Base-by-base conservation (phyloP, 768 basidiomycete genomes). In the Cystobasidium onofrii region DNA sequence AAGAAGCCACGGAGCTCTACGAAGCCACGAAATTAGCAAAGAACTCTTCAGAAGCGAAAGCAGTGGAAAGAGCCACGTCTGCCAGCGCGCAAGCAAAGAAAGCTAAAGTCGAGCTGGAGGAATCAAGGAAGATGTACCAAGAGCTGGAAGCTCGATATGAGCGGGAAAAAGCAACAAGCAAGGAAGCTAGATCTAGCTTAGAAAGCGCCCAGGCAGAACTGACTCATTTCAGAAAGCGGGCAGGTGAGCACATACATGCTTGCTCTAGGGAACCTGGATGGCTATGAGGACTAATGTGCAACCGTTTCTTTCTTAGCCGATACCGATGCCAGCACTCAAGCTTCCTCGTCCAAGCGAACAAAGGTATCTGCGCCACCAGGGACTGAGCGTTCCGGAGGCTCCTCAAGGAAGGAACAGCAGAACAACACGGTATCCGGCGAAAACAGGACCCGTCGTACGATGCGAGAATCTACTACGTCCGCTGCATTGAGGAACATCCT, bases 401-500 rank as follows among this genome's bases (percentile, higher is more conserved):
- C 23, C 33, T 25, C 23, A 52, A 67, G 25, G 12, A 29, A 17
- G 63, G 25, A 17, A 15, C 63, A 27, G 17, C 39, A 36, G 23
- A 25, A 17, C 12, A 34, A 64, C 1, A 4, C 34, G 4, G 23
- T 27, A 31, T 2, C 23, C 17, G 23, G 9, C 18, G 18, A 18
- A 33, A 12, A 61, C 4, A n/a, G 13, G 13, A 9, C 10, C 29
- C 57, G 57, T 31, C 63, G 39, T 15, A 60, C 57, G 2, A 60
- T 46, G 29, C 41, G 44, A 54, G 7, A 25, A 33, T 67, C 65
- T 7, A 54, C 50, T 12, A 71, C 69, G 20, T 23, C 31, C n/a
- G 34, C 69, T 27, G 55, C 69, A 9, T 36, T 71, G 43, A 46
- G 33, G 43, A 13, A 44, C 34, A 71, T 71, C 18, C 34, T 71